Evolutionary conservation across 306 rosid species (phyloP).

Genomic region (Mucuna pruriens): DNA sequence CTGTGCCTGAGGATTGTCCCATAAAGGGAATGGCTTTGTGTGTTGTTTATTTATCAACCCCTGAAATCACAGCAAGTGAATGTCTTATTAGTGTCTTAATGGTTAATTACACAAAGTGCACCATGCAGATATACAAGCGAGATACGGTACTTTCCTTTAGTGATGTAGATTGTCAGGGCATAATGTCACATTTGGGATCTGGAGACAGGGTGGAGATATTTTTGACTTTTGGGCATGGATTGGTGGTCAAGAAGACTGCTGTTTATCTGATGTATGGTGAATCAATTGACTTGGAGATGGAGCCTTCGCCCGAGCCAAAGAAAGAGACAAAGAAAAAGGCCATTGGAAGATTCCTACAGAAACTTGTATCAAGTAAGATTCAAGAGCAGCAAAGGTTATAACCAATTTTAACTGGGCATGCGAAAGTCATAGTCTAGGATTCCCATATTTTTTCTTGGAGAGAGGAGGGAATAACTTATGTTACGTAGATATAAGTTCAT

Average conservation of each 20-base stretch:
- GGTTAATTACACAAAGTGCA: conserved; percentile 23
- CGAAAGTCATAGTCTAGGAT: neutral
- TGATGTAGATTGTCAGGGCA: conserved; percentile 34
- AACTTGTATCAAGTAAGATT: neutral
- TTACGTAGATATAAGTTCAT: too few species aligned
- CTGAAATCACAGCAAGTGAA: neutral
- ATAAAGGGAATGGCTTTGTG: conserved; percentile 31
- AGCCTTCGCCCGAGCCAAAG: neutral
- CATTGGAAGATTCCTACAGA: neutral
- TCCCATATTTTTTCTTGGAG: neutral
- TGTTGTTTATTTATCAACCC: conserved; percentile 24
- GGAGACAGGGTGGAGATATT: conserved; percentile 25
- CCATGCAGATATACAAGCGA: conserved; percentile 13
- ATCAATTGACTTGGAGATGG: neutral
- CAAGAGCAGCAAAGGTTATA: neutral
- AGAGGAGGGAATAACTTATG: neutral
- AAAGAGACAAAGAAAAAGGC: neutral
- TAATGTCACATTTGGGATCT: neutral
- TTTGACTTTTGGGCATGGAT: conserved; percentile 1
- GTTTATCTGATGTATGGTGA: neutral
- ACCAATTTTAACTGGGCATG: neutral
- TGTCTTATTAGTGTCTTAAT: conserved; percentile 15
- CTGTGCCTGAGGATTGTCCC: neutral
- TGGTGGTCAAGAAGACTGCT: neutral
- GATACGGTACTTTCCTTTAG: conserved; percentile 13